Evolutionary conservation across 768 basidiomycete genomes (phyloP).

Genomic region (Lactarius sp.): DNA sequence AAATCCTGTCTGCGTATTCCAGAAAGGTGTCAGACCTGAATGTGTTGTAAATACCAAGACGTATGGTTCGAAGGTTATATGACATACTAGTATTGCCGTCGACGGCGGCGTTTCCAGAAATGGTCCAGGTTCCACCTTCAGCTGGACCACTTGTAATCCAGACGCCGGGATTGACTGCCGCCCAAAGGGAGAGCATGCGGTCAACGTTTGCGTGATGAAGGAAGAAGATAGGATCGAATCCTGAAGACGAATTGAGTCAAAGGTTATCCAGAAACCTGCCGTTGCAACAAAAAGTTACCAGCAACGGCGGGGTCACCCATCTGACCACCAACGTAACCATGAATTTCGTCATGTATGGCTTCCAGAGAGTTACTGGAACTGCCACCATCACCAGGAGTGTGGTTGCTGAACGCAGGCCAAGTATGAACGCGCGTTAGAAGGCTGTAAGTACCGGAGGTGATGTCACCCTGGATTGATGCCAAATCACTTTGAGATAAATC

Average conservation of each 20-base stretch:
- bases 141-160: conserved; percentile 34
- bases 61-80: neutral
- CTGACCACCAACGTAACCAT: conserved; percentile 32
- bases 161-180: conserved; percentile 40
- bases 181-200: conserved; percentile 47
- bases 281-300: conserved; percentile 37
- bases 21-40: conserved; percentile 46
- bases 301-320: conserved; percentile 30
- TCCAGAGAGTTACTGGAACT: conserved; percentile 45
- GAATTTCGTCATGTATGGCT: conserved; percentile 45
- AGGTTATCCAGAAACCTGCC: conserved; percentile 27
- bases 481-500: conserved; percentile 1
- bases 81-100: conserved; percentile 15
- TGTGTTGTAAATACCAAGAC: neutral
- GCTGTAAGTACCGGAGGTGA: conserved; percentile 27
- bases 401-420: conserved; percentile 47
- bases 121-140: conserved; percentile 21
- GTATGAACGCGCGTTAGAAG: conserved; percentile 37
- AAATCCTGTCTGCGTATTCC: conserved; percentile 36
- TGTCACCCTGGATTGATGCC: conserved; percentile 11
- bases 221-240: conserved; percentile 51
- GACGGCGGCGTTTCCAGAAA: conserved; percentile 4
- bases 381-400: conserved; percentile 36
- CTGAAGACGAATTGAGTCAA: conserved; percentile 31
- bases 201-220: conserved; percentile 53